Evolutionary conservation across 768 basidiomycete genomes (phyloP).

Genomic region (Lactarius sanguifluus): DNA sequence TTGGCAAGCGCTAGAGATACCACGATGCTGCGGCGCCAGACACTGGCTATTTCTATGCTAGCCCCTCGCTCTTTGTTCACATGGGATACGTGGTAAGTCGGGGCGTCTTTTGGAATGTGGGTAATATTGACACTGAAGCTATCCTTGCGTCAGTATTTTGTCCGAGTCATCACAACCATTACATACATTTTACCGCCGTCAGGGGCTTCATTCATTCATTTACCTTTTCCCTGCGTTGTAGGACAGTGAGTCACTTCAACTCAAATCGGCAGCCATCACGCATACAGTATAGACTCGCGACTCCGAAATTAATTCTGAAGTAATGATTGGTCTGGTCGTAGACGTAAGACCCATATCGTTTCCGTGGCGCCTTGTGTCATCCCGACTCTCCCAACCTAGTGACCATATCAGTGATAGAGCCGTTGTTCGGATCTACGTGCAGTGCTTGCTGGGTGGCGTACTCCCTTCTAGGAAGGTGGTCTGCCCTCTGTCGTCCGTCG

Average conservation of each 20-base stretch:
- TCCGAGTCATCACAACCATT: slow-evolving; percentile 16
- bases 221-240: neutral
- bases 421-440: neutral
- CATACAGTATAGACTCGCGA: neutral
- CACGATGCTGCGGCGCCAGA: slow-evolving; percentile 4
- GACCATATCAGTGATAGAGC: neutral
- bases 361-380: neutral
- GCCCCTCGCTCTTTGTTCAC: slow-evolving; percentile 16
- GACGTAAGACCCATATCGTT: neutral
- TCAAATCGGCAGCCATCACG: neutral
- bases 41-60: slow-evolving; percentile 11
- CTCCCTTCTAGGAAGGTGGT: neutral
- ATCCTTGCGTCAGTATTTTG: slow-evolving; percentile 14
- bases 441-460: neutral
- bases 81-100: slow-evolving; percentile 23
- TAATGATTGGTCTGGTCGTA: neutral
- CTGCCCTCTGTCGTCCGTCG: neutral
- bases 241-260: slow-evolving; percentile 10
- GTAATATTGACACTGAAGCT: slow-evolving; percentile 12
- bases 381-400: neutral
- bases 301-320: neutral
- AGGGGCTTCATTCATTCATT: slow-evolving; percentile 3
- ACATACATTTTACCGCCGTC: slow-evolving; percentile 14
- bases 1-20: slow-evolving; percentile 15
- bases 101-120: neutral